Evolutionary conservation across 148 eudicot genomes (phyloP), one percentile per base, ranked within the genome.

Genomic region (Talinum fruticosum): DNA sequence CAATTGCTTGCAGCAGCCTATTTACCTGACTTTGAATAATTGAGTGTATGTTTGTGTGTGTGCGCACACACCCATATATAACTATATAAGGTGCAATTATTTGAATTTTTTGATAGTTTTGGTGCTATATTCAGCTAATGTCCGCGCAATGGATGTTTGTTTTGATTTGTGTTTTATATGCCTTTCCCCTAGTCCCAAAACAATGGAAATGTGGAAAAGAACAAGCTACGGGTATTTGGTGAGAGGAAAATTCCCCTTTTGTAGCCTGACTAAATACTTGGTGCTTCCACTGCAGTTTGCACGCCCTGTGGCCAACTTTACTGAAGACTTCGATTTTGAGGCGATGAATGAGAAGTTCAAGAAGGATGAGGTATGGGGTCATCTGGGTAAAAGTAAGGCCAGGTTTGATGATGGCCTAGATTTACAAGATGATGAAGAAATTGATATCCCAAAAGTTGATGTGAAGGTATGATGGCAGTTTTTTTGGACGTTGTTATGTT

Each of bases 281-380:
- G 38, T 79, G 76, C 36, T 66, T 38, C 23, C 26, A 32, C 44
- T 80, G 79, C 88, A 89, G 89, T 76, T 77, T 69, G 68, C 79
- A 51, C 82, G 65, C 28, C 37, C 82, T 34, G 84, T 45, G 12
- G 82, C 86, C 74, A 89, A 68, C 72, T 87, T 83, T 69, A 75
- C 86, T 24, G 87, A 84, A 78, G 92, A 90, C 41, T 90, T 91
- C 76, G 92, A 91, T 81, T 91, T 91, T 66, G 89, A 86, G 73
- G 90, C 89, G 47, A 91, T 89, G 92, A 91, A 89, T 75, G 88
- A 91, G 76, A 91, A 80, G 79, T 91, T 91, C 79, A 91, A 89
- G 33, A 89, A 91, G 76, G 89, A 87, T 61, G 89, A 91, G 84
- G 87, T 89, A 4, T 89, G 95, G 95, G 95, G 91, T 54, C 79